A percentile compares a stretch with the other conserved stretches of the same genome.
These are phyloP conservation scores for Seiridium unicorne DNA, from an alignment of 2,329 filamentous ascomycete species.

Conservation along the genomic window DNA sequence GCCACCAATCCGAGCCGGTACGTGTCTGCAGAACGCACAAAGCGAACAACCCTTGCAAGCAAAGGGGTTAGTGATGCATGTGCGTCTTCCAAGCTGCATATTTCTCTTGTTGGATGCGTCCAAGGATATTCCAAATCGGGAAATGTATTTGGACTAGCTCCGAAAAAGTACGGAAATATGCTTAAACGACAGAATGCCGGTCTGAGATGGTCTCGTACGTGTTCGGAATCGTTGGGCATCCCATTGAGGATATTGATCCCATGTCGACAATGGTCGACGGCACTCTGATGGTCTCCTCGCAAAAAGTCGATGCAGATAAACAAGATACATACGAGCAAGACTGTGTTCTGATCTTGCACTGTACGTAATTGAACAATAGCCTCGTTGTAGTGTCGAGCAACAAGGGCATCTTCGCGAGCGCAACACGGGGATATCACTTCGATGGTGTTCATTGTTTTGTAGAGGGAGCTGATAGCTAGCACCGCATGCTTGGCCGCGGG, in stretches of 20 bases:
- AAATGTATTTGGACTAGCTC: constrained; percentile 10
- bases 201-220: not conserved
- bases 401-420: not conserved
- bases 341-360: not conserved
- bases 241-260: constrained; percentile 16
- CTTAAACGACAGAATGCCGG: constrained; percentile 12
- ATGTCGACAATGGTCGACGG: constrained; percentile 33
- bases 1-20: not conserved
- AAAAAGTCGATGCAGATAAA: constrained; percentile 56
- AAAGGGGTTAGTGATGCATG: constrained; percentile 6
- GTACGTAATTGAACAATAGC: constrained; percentile 13
- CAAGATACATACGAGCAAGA: constrained; percentile 27
- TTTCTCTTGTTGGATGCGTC: not conserved
- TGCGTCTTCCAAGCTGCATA: not conserved
- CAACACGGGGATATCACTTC: not conserved
- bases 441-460: not conserved
- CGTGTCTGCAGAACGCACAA: not conserved
- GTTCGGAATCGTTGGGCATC: not conserved
- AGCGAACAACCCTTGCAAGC: not conserved
- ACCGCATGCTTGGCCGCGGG: constrained; percentile 13
- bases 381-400: constrained; percentile 14
- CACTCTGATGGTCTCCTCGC: constrained; percentile 44
- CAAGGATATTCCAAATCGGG: constrained; percentile 6
- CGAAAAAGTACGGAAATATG: constrained; percentile 17
- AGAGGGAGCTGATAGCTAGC: constrained; percentile 16